Conservation (phyloP, 257 asterid species). For the Solanum paucissectum region DNA sequence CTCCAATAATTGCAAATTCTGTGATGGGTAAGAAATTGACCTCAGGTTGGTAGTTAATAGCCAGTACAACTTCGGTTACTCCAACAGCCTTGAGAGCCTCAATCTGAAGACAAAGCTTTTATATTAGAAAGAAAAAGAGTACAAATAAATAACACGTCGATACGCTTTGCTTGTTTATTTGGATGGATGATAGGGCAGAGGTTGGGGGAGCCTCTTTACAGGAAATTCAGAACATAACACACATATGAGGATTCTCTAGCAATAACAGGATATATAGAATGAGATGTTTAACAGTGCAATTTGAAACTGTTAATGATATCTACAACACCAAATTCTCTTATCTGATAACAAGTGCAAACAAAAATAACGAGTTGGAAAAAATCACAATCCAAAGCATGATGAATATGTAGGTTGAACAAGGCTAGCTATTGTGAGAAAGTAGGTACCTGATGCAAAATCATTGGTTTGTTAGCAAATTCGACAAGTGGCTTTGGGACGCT, state of each 20-base stretch:
- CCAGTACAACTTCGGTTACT: slow-evolving; percentile 77
- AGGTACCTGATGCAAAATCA: slow-evolving; percentile 70
- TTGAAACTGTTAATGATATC: neutral
- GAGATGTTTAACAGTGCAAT: neutral
- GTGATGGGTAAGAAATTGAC: slow-evolving; percentile 13
- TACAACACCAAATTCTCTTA: neutral
- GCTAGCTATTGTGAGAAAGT: neutral
- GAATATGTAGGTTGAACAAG: neutral
- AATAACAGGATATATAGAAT: neutral
- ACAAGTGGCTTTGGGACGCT: slow-evolving; percentile 73
- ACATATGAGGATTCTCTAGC: neutral
- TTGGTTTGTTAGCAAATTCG: slow-evolving; percentile 74
- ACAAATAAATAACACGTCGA: neutral
- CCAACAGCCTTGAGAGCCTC: slow-evolving; percentile 77
- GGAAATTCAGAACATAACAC: neutral
- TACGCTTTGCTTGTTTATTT: neutral
- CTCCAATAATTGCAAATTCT: neutral
- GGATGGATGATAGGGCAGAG: neutral
- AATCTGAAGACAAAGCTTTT: slow-evolving; percentile 28
- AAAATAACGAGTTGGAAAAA: neutral
- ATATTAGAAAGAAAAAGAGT: neutral
- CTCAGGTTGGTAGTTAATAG: slow-evolving; percentile 87
- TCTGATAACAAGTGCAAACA: neutral
- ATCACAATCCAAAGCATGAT: neutral
- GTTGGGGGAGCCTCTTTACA: neutral